Conservation (phyloP, 1,284 basidiomycete genomes). For the Singerocomus inundabilis region DNA sequence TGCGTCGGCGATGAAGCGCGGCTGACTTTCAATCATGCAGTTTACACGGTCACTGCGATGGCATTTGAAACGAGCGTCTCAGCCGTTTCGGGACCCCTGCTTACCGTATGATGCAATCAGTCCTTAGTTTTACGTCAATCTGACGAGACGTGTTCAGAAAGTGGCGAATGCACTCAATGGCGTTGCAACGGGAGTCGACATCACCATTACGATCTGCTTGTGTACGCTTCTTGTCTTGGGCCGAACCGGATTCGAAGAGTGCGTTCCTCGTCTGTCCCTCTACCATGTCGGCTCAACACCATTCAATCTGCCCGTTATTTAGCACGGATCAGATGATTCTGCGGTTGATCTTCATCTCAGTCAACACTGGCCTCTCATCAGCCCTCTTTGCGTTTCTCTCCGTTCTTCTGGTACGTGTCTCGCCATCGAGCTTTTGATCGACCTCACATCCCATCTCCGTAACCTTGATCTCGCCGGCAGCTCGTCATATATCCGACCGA, state of each 20-base stretch:
- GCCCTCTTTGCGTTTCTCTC: slow-evolving; percentile 26
- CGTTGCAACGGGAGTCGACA: slow-evolving; percentile 19
- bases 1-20: not conserved
- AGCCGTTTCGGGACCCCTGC: slow-evolving; percentile 15
- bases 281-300: not conserved
- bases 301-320: not conserved
- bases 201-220: slow-evolving; percentile 22
- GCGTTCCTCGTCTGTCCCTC: not conserved
- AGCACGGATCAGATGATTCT: slow-evolving; percentile 25
- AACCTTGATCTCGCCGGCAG: slow-evolving; percentile 11
- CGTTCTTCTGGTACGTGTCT: slow-evolving; percentile 18
- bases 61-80: slow-evolving; percentile 17
- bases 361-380: slow-evolving; percentile 28
- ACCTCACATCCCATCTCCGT: too few species aligned
- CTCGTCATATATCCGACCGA: slow-evolving; percentile 24
- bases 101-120: slow-evolving; percentile 15
- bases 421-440: too few species aligned
- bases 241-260: slow-evolving; percentile 26
- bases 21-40: slow-evolving; percentile 11
- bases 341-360: slow-evolving; percentile 25
- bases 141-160: slow-evolving; percentile 16
- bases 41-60: slow-evolving; percentile 20
- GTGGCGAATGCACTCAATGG: slow-evolving; percentile 16
- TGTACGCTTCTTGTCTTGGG: slow-evolving; percentile 22
- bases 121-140: not conserved